Base-by-base conservation (phyloP, 2,329 filamentous ascomycete genomes). In the Neopestalotiopsis rosae region DNA sequence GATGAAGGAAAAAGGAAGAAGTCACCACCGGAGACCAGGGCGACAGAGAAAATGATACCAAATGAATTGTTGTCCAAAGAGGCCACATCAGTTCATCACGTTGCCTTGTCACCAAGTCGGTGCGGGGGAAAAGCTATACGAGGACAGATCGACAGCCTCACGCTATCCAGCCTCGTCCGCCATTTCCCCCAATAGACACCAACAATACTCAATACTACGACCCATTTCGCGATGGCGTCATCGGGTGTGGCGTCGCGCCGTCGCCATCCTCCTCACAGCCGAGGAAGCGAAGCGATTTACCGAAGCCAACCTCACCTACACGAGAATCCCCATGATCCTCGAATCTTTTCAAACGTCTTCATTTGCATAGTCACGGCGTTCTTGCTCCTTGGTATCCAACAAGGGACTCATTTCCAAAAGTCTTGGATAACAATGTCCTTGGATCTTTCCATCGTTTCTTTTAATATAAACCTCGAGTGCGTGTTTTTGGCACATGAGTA, bases 231-330 rank as follows among this genome's bases (percentile, higher is more conserved):
- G 6, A 52, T 52, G n/a, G 59, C 59, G 59, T 40, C 30, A 38
- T 38, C 59, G 59, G 59, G n/a, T 40, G 59, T 62, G 59, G 59
- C 59, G 59, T 62, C 34, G 34, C 59, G 59, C 59, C 59, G 59
- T 14, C 59, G 30, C 32, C 59, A 7, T 59, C 30, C 24, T 20
- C 40, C 59, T 59, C 24, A 34, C 9, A 30, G 24, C 9, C 6
- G 13, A 49, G 13, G 14, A n/a, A 49, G n/a, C 17, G 20, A 52
- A 17, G 34, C 34, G 34, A n/a, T 52, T 52, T 20, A n/a, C 45
- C 17, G 24, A 28, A 52, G 45, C 45, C 45, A 52, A 13, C 42
- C 13, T 17, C 45, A 52, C n/a, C 9, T 20, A 52, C 17, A 52
- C n/a, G 9, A 52, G n/a, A 52, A 24, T 28, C 20, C 45, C 17